A percentile compares a stretch with the other conserved stretches of the same genome.
Conservation (phyloP, 441 rosid genomes). For the Viola pubescens region DNA sequence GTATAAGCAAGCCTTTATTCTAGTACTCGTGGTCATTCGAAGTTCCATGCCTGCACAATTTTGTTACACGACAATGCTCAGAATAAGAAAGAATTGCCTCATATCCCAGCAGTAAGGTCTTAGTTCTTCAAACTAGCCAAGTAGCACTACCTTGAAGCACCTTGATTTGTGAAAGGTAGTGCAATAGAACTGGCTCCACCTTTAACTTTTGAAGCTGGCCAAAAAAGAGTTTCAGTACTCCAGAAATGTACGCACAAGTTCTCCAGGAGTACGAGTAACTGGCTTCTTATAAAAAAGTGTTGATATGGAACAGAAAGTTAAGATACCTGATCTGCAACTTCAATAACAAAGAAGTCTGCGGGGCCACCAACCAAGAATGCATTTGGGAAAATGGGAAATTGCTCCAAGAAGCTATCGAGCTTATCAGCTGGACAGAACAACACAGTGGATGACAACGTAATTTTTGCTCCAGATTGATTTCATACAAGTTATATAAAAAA, state of each 20-base stretch:
- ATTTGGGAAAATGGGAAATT: constrained; percentile 69
- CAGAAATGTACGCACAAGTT: not conserved
- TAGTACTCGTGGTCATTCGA: constrained; percentile 94
- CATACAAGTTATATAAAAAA: not conserved
- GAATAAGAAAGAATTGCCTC: too few species aligned
- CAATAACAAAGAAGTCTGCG: constrained; percentile 83
- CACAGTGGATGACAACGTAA: constrained; percentile 7
- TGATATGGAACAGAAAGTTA: not conserved
- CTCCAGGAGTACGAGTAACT: not conserved
- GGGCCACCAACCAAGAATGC: constrained; percentile 86
- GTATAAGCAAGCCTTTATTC: constrained; percentile 85
- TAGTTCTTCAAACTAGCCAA: not conserved
- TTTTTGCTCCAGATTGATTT: constrained; percentile 2
- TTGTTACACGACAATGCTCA: not conserved
- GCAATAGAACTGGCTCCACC: constrained; percentile 94
- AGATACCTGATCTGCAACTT: constrained; percentile 78
- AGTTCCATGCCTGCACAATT: constrained; percentile 74
- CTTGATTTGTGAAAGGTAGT: constrained; percentile 74
- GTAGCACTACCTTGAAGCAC: constrained; percentile 60
- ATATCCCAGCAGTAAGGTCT: too few species aligned
- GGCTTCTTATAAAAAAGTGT: not conserved
- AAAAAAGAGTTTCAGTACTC: not conserved
- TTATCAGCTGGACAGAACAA: constrained; percentile 55
- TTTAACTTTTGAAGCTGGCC: constrained; percentile 84
- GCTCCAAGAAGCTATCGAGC: constrained; percentile 64